These are phyloP conservation scores for Saksenaea vasiformis DNA, from an alignment of 371 early-diverging fungal genomes.

Conservation along the genomic window DNA sequence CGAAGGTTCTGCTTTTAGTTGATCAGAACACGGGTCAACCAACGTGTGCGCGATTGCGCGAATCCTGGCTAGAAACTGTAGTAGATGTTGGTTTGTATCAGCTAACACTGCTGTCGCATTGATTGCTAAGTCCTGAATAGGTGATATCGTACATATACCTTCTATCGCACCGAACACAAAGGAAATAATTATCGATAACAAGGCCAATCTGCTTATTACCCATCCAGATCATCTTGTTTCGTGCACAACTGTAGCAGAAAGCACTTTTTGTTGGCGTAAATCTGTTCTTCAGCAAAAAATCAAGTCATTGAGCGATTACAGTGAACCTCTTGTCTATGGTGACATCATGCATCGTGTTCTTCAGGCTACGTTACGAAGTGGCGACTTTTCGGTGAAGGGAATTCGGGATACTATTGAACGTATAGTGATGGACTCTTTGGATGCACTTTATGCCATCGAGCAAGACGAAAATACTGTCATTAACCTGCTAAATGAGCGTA, in stretches of 20 bases:
- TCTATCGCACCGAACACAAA: slow-evolving; percentile 2
- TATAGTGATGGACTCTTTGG: slow-evolving; percentile 52
- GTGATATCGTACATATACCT: slow-evolving; percentile 60
- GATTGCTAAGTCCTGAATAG: slow-evolving; percentile 15
- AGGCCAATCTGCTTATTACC: slow-evolving; percentile 59
- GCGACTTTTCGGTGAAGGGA: slow-evolving; percentile 54
- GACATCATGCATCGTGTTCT: slow-evolving; percentile 81
- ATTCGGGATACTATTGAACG: slow-evolving; percentile 47
- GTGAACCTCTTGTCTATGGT: slow-evolving; percentile 73
- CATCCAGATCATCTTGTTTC: slow-evolving; percentile 85
- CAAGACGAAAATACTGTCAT: slow-evolving; percentile 58
- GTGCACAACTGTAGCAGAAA: slow-evolving; percentile 75
- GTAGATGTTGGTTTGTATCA: slow-evolving; percentile 25
- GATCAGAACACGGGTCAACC: background rate
- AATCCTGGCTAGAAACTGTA: slow-evolving; percentile 46
- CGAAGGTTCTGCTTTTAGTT: slow-evolving; percentile 1
- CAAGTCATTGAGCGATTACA: slow-evolving; percentile 47
- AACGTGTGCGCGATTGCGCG: slow-evolving; percentile 31
- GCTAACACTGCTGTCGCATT: background rate
- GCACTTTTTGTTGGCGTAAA: slow-evolving; percentile 73
- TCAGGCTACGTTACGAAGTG: slow-evolving; percentile 58
- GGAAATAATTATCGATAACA: slow-evolving; percentile 51
- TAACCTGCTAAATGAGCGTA: slow-evolving; percentile 37
- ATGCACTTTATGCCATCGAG: slow-evolving; percentile 66
- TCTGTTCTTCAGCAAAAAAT: slow-evolving; percentile 74